These are phyloP conservation scores for Suillus cothurnatus DNA, from an alignment of 768 basidiomycete genomes.

Conservation along the genomic window DNA sequence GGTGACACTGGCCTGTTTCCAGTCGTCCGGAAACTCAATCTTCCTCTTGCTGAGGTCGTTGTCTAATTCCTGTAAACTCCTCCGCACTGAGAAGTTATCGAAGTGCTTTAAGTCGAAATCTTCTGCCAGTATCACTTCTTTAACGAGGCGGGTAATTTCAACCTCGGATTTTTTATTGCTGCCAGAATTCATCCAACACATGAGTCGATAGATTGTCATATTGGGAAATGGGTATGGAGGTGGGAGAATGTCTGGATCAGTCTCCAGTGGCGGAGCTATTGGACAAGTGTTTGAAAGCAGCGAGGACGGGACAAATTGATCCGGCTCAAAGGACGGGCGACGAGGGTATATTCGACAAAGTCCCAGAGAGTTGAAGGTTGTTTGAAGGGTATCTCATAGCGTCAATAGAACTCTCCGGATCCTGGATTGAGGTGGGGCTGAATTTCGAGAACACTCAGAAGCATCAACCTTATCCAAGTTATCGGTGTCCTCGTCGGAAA, in stretches of 20 bases:
- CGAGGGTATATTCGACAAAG: background rate
- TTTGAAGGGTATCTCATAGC: background rate
- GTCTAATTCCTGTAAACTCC: background rate
- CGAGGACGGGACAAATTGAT: background rate
- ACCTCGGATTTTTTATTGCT: conserved; percentile 6
- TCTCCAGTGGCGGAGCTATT: background rate
- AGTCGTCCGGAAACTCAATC: background rate
- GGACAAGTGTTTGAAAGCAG: background rate
- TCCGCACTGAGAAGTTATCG: background rate
- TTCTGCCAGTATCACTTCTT: background rate
- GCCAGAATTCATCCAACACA: conserved; percentile 6
- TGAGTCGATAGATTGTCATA: conserved; percentile 6
- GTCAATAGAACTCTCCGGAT: background rate
- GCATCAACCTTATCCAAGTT: background rate
- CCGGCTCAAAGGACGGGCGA: background rate
- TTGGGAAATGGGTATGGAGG: background rate
- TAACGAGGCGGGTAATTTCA: background rate
- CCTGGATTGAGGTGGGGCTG: background rate
- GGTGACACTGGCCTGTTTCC: background rate
- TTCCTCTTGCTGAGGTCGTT: rapidly evolving
- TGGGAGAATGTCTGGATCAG: background rate
- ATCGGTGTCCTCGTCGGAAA: background rate
- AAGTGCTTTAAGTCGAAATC: background rate
- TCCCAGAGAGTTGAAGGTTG: background rate
- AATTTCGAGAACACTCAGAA: background rate